Evolutionary conservation across 208 protist genomes (phyloP).

Genomic region (Leishmania aethiopica): DNA sequence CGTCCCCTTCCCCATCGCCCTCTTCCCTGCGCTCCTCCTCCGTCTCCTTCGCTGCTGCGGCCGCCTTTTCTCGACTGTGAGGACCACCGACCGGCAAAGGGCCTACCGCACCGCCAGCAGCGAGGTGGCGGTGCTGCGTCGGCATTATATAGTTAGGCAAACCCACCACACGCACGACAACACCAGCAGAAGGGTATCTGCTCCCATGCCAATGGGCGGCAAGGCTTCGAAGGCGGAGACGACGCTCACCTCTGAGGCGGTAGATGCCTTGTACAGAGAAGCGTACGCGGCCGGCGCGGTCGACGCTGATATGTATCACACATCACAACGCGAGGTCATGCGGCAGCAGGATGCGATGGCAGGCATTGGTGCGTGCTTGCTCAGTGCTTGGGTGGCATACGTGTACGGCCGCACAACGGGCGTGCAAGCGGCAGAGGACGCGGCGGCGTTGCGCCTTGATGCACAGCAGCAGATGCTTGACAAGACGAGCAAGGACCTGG

Average conservation of each 20-base stretch:
- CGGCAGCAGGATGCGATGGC: conserved; percentile 25
- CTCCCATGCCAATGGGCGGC: conserved; percentile 12
- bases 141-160: background rate
- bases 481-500: conserved; percentile 17
- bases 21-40: background rate
- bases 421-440: conserved; percentile 8
- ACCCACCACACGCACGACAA: background rate
- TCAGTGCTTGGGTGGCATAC: conserved; percentile 39
- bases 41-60: background rate
- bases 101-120: background rate
- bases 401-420: conserved; percentile 32
- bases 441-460: conserved; percentile 12
- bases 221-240: conserved; percentile 9
- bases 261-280: conserved; percentile 41
- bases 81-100: background rate
- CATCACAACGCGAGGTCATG: conserved; percentile 35
- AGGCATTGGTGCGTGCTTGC: conserved; percentile 23
- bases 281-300: conserved; percentile 40
- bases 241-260: conserved; percentile 10
- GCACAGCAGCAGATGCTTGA: conserved; percentile 23
- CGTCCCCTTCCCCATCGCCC: background rate
- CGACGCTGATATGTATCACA: conserved; percentile 40
- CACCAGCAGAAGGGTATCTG: background rate
- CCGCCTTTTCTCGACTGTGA: background rate
- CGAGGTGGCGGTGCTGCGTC: background rate